A percentile compares a stretch with the other conserved stretches of the same genome.
Conservation (phyloP, 2,329 filamentous ascomycete species). For the Cyphellophora europaea region DNA sequence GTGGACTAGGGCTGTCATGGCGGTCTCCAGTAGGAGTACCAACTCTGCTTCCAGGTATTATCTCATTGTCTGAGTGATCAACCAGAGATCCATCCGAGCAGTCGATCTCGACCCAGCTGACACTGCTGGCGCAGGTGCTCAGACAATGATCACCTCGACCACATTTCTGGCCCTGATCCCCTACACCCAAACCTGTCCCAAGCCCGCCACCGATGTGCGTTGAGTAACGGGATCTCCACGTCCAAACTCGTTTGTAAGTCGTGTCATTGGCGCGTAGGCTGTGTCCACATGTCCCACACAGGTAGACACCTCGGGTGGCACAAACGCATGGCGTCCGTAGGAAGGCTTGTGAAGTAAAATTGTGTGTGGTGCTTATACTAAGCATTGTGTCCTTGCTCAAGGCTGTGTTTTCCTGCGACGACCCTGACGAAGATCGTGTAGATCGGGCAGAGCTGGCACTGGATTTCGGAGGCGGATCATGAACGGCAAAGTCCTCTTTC, state of each 20-base stretch:
- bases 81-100: conserved; percentile 54
- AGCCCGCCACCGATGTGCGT: conserved; percentile 67
- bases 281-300: conserved; percentile 76
- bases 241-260: conserved; percentile 64
- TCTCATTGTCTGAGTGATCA: conserved; percentile 12
- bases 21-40: conserved; percentile 6
- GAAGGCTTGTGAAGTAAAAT: conserved; percentile 39
- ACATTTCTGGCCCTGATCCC: conserved; percentile 79
- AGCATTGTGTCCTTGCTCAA: too few species aligned
- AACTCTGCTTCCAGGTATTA: conserved; percentile 2
- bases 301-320: conserved; percentile 56
- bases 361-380: conserved; percentile 2
- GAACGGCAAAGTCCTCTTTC: conserved; percentile 1
- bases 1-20: conserved; percentile 13
- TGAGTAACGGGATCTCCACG: conserved; percentile 78
- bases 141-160: conserved; percentile 69
- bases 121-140: conserved; percentile 66
- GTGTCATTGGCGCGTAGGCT: conserved; percentile 51
- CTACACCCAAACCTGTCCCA: conserved; percentile 80
- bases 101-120: conserved; percentile 57
- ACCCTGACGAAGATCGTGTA: conserved; percentile 10
- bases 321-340: conserved; percentile 51
- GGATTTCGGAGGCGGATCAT: conserved; percentile 7
- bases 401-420: too few species aligned
- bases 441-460: conserved; percentile 17